phyloP scores from a whole-genome alignment of 2,329 filamentous ascomycete genomes.

The Colletotrichum neosansevieriae region DNA sequence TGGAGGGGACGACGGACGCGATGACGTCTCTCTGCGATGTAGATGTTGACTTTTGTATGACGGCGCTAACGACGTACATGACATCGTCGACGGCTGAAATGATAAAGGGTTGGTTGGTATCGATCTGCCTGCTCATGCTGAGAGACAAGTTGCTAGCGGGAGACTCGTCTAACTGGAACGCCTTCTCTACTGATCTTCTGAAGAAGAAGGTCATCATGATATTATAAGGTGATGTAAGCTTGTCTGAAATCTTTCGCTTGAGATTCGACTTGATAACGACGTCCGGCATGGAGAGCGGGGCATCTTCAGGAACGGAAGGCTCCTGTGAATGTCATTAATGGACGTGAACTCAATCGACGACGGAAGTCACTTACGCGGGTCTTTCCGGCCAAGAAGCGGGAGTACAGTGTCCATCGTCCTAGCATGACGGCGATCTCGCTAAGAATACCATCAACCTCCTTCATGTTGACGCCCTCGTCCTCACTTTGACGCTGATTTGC shows the following conservation, averaged over 20 bases:
- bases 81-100: constrained; percentile 97
- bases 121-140: constrained; percentile 77
- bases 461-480: constrained; percentile 96
- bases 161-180: constrained; percentile 94
- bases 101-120: constrained; percentile 87
- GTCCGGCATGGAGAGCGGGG: constrained; percentile 74
- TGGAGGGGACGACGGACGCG: constrained; percentile 79
- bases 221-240: constrained; percentile 86
- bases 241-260: constrained; percentile 79
- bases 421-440: constrained; percentile 94
- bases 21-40: constrained; percentile 87
- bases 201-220: constrained; percentile 97
- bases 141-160: constrained; percentile 80
- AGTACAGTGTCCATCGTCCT: constrained; percentile 91
- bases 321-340: constrained; percentile 56
- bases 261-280: constrained; percentile 85
- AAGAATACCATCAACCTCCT: constrained; percentile 88
- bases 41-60: constrained; percentile 86
- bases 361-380: constrained; percentile 72
- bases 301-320: constrained; percentile 62
- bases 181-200: constrained; percentile 94
- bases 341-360: constrained; percentile 11
- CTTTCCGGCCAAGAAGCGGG: constrained; percentile 88
- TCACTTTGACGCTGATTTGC: constrained; percentile 74
- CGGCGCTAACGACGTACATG: constrained; percentile 98